Evolutionary conservation across 2,329 filamentous ascomycete genomes (phyloP).

Genomic region (Fusarium pseudonygamai): DNA sequence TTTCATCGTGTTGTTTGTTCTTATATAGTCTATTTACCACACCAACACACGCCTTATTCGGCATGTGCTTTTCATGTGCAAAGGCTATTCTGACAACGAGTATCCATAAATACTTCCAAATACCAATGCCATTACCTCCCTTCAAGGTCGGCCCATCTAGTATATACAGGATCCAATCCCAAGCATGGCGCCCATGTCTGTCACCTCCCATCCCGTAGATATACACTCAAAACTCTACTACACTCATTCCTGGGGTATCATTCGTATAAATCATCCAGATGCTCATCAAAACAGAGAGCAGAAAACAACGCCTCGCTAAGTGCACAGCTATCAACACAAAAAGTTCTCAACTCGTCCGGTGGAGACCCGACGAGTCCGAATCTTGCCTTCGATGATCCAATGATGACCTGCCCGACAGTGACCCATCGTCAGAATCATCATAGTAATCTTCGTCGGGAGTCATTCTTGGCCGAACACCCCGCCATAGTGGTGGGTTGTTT

Average conservation of each 20-base stretch:
- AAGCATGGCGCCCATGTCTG: background rate
- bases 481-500: conserved; percentile 55
- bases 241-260: conserved; percentile 29
- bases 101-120: background rate
- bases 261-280: conserved; percentile 22
- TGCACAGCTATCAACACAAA: conserved; percentile 41
- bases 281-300: conserved; percentile 15
- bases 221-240: conserved; percentile 5
- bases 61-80: background rate
- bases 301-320: conserved; percentile 42
- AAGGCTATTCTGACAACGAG: background rate
- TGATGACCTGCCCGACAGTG: conserved; percentile 44
- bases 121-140: conserved; percentile 4
- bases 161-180: background rate
- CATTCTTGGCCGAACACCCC: conserved; percentile 49
- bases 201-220: background rate
- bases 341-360: conserved; percentile 20
- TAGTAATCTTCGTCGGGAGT: conserved; percentile 48
- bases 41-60: background rate
- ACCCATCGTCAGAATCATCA: conserved; percentile 43
- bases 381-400: conserved; percentile 39
- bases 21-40: background rate
- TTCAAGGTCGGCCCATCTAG: background rate
- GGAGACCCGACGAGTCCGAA: conserved; percentile 40
- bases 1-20: background rate